phyloP scores from a whole-genome alignment of 148 eudicot species.

The Persicaria tinctoria region DNA sequence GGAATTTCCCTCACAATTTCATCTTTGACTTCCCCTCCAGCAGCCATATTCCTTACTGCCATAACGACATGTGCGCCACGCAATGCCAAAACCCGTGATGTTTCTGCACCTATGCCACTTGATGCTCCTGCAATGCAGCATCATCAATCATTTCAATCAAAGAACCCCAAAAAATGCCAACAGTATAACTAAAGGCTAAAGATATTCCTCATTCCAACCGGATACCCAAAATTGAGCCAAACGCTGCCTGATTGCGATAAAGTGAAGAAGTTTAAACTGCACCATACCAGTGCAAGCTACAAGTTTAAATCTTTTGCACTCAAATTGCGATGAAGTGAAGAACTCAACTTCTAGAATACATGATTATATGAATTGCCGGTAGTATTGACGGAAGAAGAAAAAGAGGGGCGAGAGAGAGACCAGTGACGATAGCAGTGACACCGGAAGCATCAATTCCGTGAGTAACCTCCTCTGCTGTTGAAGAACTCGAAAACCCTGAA shows the following conservation, averaged over 20 bases:
- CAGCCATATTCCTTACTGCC: conserved; percentile 44
- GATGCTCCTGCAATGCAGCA: conserved; percentile 37
- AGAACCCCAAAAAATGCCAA: neutral
- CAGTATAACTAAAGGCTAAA: no score
- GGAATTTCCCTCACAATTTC: conserved; percentile 33
- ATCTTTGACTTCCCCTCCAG: conserved; percentile 37
- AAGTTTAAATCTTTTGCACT: neutral
- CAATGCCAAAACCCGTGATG: conserved; percentile 50
- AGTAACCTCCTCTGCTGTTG: conserved; percentile 71
- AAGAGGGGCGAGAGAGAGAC: neutral
- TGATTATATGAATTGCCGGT: neutral
- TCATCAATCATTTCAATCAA: neutral
- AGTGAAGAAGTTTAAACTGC: neutral
- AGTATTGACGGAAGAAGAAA: neutral
- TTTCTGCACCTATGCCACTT: conserved; percentile 64
- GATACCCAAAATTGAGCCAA: neutral
- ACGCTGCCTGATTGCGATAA: neutral
- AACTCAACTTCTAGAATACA: neutral
- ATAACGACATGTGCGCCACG: conserved; percentile 53
- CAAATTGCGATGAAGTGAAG: neutral
- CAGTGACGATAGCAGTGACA: conserved; percentile 54
- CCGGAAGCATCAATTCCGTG: conserved; percentile 58
- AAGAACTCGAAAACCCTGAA: conserved; percentile 70
- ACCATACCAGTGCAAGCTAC: neutral
- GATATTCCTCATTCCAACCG: neutral